Evolutionary conservation across 805 yeast species (phyloP).

Genomic region (Wickerhamomyces chambardii): DNA sequence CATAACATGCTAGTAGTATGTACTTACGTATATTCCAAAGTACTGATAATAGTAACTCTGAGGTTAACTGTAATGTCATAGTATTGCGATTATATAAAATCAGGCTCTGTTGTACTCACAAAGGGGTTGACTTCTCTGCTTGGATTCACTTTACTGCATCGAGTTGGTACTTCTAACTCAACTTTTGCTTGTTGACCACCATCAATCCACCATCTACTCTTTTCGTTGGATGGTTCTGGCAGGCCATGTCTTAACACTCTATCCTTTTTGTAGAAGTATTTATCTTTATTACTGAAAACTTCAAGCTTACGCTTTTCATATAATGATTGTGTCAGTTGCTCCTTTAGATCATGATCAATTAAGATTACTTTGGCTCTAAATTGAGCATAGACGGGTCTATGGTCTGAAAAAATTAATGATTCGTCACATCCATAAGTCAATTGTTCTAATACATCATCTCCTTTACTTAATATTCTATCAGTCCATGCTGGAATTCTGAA

Average conservation of each 20-base stretch:
- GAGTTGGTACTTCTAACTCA: constrained; percentile 27
- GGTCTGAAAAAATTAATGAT: constrained; percentile 69
- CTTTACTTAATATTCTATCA: constrained; percentile 71
- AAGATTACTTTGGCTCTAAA: constrained; percentile 57
- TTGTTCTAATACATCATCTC: constrained; percentile 51
- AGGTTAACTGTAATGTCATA: too few species aligned
- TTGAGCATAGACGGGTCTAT: constrained; percentile 77
- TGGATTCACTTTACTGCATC: constrained; percentile 56
- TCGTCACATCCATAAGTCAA: constrained; percentile 49
- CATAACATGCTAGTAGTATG: too few species aligned
- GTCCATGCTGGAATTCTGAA: constrained; percentile 97
- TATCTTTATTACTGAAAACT: constrained; percentile 30
- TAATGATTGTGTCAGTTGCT: constrained; percentile 40
- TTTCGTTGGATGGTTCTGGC: constrained; percentile 87
- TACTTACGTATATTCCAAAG: too few species aligned
- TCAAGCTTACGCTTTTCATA: constrained; percentile 43
- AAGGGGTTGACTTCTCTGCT: constrained; percentile 68
- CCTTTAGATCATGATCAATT: constrained; percentile 48
- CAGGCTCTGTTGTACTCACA: constrained; percentile 38
- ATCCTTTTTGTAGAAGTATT: neutral
- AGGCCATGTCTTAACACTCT: constrained; percentile 29
- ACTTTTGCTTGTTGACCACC: constrained; percentile 72
- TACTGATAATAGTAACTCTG: too few species aligned
- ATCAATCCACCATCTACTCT: constrained; percentile 86
- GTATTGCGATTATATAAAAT: constrained; percentile 42